Evolutionary conservation across 2,329 filamentous ascomycete species (phyloP).

Genomic region (Cladophialophora yegresii): DNA sequence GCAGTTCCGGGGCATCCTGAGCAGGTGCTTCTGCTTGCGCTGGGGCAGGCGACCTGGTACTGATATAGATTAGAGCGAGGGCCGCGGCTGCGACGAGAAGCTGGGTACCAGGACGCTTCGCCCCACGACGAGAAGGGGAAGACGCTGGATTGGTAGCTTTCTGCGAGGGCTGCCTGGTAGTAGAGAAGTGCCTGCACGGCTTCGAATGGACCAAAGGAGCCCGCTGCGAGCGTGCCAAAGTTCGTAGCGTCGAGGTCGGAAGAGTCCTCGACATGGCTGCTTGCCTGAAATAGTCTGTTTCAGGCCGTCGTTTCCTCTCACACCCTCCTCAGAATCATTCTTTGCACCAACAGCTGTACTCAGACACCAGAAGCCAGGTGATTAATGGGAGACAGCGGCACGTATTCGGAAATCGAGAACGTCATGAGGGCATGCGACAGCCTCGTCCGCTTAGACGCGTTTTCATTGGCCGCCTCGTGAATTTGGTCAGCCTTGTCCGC

Average conservation of each 20-base stretch:
- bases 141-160: slow-evolving; percentile 7
- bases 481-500: slow-evolving; percentile 8
- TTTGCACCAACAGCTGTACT: background rate
- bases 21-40: slow-evolving; percentile 54
- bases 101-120: slow-evolving; percentile 28
- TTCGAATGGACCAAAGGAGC: background rate
- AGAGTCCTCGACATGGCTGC: slow-evolving; percentile 21
- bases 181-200: slow-evolving; percentile 10
- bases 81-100: slow-evolving; percentile 48
- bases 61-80: slow-evolving; percentile 44
- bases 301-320: slow-evolving; percentile 6
- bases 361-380: background rate
- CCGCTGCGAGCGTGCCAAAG: slow-evolving; percentile 14
- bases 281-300: slow-evolving; percentile 5
- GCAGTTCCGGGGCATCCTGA: slow-evolving; percentile 55
- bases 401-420: slow-evolving; percentile 20
- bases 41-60: slow-evolving; percentile 39
- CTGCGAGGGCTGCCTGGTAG: slow-evolving; percentile 11
- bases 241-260: slow-evolving; percentile 12
- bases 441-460: background rate
- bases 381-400: background rate
- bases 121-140: slow-evolving; percentile 3
- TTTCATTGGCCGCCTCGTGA: slow-evolving; percentile 4
- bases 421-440: slow-evolving; percentile 14
- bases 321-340: background rate